phyloP scores from a whole-genome alignment of 257 asterid genomes.

The Scutellaria barbata region DNA sequence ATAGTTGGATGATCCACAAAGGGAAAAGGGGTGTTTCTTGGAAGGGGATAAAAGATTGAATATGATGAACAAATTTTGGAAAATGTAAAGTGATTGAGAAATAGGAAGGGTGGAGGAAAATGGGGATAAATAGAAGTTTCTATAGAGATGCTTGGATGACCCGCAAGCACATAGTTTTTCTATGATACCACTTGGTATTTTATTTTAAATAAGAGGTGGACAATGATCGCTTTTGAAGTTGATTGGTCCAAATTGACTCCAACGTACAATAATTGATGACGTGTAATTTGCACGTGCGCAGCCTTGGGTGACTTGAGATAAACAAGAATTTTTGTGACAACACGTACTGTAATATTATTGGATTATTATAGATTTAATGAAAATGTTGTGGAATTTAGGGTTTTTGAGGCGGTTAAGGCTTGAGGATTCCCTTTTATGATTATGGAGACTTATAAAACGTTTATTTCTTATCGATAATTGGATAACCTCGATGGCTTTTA shows the following conservation, averaged over 20 bases:
- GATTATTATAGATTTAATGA: neutral
- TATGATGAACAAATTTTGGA: constrained; percentile 20
- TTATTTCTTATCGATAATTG: neutral
- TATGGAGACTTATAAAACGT: neutral
- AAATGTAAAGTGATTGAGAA: constrained; percentile 34
- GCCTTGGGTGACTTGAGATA: constrained; percentile 52
- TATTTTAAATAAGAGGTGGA: neutral
- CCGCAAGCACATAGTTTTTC: constrained; percentile 49
- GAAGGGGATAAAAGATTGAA: constrained; percentile 57
- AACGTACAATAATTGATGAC: constrained; percentile 14
- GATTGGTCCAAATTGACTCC: constrained; percentile 32
- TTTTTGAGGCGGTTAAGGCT: constrained; percentile 6
- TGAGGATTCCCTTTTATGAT: neutral
- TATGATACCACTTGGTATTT: constrained; percentile 15
- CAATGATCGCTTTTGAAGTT: neutral
- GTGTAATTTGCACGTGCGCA: constrained; percentile 73
- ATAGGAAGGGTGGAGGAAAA: constrained; percentile 59
- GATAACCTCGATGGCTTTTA: too few relatives aligned
- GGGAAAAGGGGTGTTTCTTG: constrained; percentile 56
- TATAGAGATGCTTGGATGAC: constrained; percentile 54
- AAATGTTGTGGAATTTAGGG: neutral
- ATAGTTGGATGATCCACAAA: neutral
- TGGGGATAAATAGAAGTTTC: constrained; percentile 50
- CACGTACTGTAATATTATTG: neutral
- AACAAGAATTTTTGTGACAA: neutral